A percentile compares a stretch with the other conserved stretches of the same genome.
Evolutionary conservation across 2,329 filamentous ascomycete species (phyloP).

Genomic region (Tolypocladium inflatum): DNA sequence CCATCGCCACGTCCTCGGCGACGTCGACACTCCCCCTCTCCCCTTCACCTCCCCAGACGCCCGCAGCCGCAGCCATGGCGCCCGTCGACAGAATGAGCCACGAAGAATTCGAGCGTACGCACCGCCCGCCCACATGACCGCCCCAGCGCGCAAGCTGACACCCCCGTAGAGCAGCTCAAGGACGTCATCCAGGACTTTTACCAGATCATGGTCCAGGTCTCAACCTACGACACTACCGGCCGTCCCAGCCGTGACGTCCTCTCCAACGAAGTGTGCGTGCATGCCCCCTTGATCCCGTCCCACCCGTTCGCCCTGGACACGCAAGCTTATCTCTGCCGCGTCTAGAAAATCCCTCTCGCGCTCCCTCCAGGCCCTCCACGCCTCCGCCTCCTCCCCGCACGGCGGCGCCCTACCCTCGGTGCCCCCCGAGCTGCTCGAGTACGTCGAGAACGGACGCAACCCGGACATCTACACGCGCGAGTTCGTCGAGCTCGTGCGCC

Average conservation of each 20-base stretch:
- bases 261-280: constrained; percentile 37
- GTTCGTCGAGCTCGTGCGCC: constrained; percentile 59
- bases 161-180: constrained; percentile 43
- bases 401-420: constrained; percentile 35
- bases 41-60: not conserved
- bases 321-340: not conserved
- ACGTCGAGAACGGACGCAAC: constrained; percentile 63
- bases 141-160: not conserved
- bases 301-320: not conserved
- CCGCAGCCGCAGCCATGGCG: constrained; percentile 23
- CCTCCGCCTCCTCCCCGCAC: constrained; percentile 28
- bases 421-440: constrained; percentile 54
- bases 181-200: constrained; percentile 55
- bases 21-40: not conserved
- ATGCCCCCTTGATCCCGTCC: too few species aligned
- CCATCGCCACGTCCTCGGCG: not conserved
- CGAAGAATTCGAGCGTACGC: constrained; percentile 28
- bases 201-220: constrained; percentile 53
- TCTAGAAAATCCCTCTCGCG: constrained; percentile 28
- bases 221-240: constrained; percentile 46
- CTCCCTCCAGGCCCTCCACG: constrained; percentile 28
- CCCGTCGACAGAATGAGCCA: constrained; percentile 29
- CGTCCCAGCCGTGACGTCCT: constrained; percentile 47
- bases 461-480: constrained; percentile 67
- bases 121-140: not conserved